A percentile compares a stretch with the other conserved stretches of the same genome.
phyloP scores from a whole-genome alignment of 2,329 filamentous ascomycete species.

The Pseudocercospora vitis region DNA sequence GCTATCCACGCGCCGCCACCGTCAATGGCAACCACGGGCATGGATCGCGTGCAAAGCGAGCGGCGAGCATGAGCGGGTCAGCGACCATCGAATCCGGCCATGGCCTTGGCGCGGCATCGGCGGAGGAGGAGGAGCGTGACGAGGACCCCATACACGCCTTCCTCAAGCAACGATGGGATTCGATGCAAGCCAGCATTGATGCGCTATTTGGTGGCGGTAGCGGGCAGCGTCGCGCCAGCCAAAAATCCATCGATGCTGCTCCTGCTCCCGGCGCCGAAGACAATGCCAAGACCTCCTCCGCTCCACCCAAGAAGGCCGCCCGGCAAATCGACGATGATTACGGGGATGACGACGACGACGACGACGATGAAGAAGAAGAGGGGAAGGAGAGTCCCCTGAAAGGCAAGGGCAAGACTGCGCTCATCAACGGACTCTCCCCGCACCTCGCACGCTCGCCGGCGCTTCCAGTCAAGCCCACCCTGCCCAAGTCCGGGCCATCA shows the following conservation, averaged over 20 bases:
- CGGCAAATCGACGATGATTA: conserved; percentile 82
- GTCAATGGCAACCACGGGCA: conserved; percentile 41
- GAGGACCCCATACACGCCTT: conserved; percentile 52
- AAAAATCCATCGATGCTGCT: conserved; percentile 17
- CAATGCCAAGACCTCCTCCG: conserved; percentile 46
- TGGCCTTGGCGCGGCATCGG: conserved; percentile 27
- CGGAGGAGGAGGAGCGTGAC: conserved; percentile 45
- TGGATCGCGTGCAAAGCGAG: conserved; percentile 38
- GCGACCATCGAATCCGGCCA: conserved; percentile 11
- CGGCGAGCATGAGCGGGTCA: conserved; percentile 46
- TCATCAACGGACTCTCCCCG: conserved; percentile 58
- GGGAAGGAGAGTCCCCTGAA: conserved; percentile 51
- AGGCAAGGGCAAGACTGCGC: conserved; percentile 55
- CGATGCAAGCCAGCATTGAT: conserved; percentile 73
- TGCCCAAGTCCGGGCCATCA: conserved; percentile 53
- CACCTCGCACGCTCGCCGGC: conserved; percentile 70
- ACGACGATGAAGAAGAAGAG: conserved; percentile 51
- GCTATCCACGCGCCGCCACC: conserved; percentile 25
- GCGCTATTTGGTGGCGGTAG: conserved; percentile 64
- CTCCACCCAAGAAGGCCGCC: conserved; percentile 69
- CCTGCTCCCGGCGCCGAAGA: conserved; percentile 27
- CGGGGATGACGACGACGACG: conserved; percentile 76
- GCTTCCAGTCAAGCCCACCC: conserved; percentile 61
- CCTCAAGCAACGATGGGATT: conserved; percentile 76
- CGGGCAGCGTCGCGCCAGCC: conserved; percentile 32